Evolutionary conservation across 352 stramenopile genomes (phyloP), one percentile per base, ranked within the genome.

Genomic region (Globisporangium viniferum): DNA sequence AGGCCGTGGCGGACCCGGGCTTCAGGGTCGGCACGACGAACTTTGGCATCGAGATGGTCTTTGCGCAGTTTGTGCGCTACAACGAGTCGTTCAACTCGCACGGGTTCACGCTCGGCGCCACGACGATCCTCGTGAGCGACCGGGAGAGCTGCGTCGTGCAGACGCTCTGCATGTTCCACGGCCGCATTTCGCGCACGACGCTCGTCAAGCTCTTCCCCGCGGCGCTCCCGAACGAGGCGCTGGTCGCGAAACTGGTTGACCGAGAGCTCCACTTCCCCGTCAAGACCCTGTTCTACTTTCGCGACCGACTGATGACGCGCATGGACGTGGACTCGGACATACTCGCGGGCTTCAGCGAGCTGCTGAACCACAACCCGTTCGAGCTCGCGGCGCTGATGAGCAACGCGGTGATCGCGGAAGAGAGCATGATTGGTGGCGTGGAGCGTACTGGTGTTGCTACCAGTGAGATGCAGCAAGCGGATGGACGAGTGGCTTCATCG

Each of bases 1-100:
- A 60, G 29, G 29, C 54, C 15, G 54, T 59, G 54, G 18, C 54
- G 5, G 54, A 39, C 29, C 29, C 54, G 15, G 54, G 20, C 29
- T 60, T 60, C 48, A 31, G 20, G 56, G 64, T 73, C 0, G 66
- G 66, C 14, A 51, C 35, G 53, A 70, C 57, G 22, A 41, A 22
- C 10, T 48, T 72, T 15, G 68, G 64, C n/a, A 55, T 55, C 14
- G 64, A 72, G 22, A 60, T 74, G 68, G 60, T 75, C 44, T 54
- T 75, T n/a, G 67, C 71, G 59, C 72, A 77, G 64, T 77, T 69
- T 65, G 33, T 39, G 7, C 64, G 66, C n/a, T 71, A 77, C 57
- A 74, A 70, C 12, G 59, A 14, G 46, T 68, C 62, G 59, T 77
- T 77, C 35, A 64, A 36, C 46, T 73, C 22, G n/a, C 29, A 46